A percentile compares a stretch with the other conserved stretches of the same genome.
phyloP scores from a whole-genome alignment of 1,284 basidiomycete species.

The Golubevia sp. region DNA sequence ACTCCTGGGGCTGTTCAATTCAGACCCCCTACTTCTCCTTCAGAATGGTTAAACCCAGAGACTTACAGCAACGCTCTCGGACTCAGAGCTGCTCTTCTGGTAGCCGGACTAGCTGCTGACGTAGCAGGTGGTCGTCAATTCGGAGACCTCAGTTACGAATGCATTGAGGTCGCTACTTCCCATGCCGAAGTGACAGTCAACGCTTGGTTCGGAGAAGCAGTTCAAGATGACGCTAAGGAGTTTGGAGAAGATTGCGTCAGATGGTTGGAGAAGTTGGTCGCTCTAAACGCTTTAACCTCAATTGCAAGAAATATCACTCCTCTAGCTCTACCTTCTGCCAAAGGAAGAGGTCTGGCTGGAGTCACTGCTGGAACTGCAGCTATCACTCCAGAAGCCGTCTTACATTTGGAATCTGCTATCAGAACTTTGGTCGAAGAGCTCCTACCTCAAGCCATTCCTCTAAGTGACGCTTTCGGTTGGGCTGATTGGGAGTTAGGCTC shows the following conservation, averaged over 20 bases:
- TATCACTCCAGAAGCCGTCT: slow-evolving; percentile 31
- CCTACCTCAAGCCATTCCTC: slow-evolving; percentile 38
- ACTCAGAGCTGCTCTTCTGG: slow-evolving; percentile 38
- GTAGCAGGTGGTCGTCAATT: slow-evolving; percentile 33
- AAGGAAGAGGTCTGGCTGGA: slow-evolving; percentile 27
- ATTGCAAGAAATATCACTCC: slow-evolving; percentile 45
- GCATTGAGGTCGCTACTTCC: slow-evolving; percentile 44
- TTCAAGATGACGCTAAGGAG: slow-evolving; percentile 24
- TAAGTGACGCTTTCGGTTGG: slow-evolving; percentile 50
- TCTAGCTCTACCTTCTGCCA: slow-evolving; percentile 30
- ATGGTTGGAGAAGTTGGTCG: slow-evolving; percentile 44
- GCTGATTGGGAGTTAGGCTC: slow-evolving; percentile 47
- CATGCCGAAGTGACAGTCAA: slow-evolving; percentile 50
- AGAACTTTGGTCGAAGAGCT: slow-evolving; percentile 34
- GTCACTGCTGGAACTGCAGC: slow-evolving; percentile 22
- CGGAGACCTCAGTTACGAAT: slow-evolving; percentile 40
- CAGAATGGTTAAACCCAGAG: slow-evolving; percentile 35
- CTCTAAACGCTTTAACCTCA: slow-evolving; percentile 35
- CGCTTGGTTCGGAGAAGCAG: slow-evolving; percentile 47
- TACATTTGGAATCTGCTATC: slow-evolving; percentile 39
- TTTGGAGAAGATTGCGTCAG: slow-evolving; percentile 22
- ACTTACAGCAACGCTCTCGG: slow-evolving; percentile 37
- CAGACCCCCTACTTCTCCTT: slow-evolving; percentile 19
- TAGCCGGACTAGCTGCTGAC: slow-evolving; percentile 42
- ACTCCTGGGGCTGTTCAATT: slow-evolving; percentile 25